A percentile compares a stretch with the other conserved stretches of the same genome.
Conservation (phyloP, 345 rosid species). For the Brassica rapa region DNA sequence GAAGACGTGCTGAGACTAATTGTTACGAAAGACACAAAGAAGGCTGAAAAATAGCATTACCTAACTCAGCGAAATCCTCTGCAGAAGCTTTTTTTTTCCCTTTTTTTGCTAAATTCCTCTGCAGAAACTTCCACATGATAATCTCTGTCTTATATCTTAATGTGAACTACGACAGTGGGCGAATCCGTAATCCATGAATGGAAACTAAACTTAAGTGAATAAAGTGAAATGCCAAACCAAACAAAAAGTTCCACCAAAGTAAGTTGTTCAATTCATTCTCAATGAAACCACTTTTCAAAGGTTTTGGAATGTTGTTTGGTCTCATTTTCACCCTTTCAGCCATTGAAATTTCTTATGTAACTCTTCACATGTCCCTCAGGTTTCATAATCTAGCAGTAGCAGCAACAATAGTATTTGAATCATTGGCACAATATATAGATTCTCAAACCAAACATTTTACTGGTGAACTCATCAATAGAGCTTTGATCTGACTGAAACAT, state of each 20-base stretch:
- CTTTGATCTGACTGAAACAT: constrained; percentile 10
- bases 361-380: not conserved
- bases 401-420: not conserved
- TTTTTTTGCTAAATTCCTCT: constrained; percentile 1
- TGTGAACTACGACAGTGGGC: not conserved
- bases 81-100: constrained; percentile 8
- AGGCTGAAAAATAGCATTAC: constrained; percentile 15
- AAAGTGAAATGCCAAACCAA: constrained; percentile 20
- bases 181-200: constrained; percentile 6
- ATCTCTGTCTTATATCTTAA: constrained; percentile 19
- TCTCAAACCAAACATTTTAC: not conserved
- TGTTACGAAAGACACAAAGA: constrained; percentile 6
- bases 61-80: constrained; percentile 38
- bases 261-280: constrained; percentile 21
- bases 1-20: constrained; percentile 20
- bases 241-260: constrained; percentile 10
- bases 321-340: constrained; percentile 13
- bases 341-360: constrained; percentile 2
- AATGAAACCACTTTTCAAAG: constrained; percentile 7
- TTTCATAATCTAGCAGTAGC: constrained; percentile 9
- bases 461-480: not conserved
- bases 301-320: constrained; percentile 23
- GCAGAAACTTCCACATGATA: constrained; percentile 36
- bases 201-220: not conserved
- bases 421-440: not conserved